A percentile compares a stretch with the other conserved stretches of the same genome.
These are phyloP conservation scores for Apostasia ramifera DNA, from an alignment of 106 monocot genomes.

Conservation along the genomic window DNA sequence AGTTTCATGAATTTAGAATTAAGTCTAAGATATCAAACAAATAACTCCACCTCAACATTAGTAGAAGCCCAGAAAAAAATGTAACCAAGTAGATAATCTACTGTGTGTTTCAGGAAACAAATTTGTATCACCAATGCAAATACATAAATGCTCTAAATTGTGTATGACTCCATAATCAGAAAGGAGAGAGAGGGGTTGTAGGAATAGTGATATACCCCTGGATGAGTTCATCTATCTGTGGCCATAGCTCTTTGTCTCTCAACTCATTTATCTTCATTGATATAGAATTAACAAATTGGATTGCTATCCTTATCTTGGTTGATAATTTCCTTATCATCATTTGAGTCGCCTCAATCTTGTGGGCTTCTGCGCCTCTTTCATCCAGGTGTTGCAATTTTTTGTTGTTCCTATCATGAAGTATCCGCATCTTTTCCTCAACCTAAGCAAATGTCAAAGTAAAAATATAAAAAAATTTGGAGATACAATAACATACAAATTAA, in stretches of 20 bases:
- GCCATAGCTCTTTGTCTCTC: slow-evolving; percentile 90
- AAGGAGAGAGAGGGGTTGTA: no score
- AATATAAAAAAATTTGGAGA: no score
- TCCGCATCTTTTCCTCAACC: slow-evolving; percentile 79
- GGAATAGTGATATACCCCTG: slow-evolving; percentile 51
- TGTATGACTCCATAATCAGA: neutral
- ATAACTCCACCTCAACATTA: no score
- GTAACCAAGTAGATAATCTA: no score
- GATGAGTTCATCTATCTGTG: slow-evolving; percentile 65
- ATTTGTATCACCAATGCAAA: no score
- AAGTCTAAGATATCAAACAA: no score
- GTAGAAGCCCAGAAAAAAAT: no score
- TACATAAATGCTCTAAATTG: neutral
- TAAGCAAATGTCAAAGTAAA: slow-evolving; percentile 7
- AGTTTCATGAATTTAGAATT: no score
- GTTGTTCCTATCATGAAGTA: slow-evolving; percentile 51
- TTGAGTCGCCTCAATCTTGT: slow-evolving; percentile 57
- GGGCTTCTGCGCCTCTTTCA: slow-evolving; percentile 64
- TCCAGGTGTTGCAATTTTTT: slow-evolving; percentile 50
- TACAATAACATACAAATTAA: no score
- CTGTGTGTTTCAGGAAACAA: no score
- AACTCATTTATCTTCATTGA: slow-evolving; percentile 65
- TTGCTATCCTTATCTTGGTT: slow-evolving; percentile 78
- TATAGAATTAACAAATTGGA: slow-evolving; percentile 67
- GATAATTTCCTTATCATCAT: slow-evolving; percentile 54